phyloP scores from a whole-genome alignment of 805 yeast genomes.

The Ogataea nitratoaversa region DNA sequence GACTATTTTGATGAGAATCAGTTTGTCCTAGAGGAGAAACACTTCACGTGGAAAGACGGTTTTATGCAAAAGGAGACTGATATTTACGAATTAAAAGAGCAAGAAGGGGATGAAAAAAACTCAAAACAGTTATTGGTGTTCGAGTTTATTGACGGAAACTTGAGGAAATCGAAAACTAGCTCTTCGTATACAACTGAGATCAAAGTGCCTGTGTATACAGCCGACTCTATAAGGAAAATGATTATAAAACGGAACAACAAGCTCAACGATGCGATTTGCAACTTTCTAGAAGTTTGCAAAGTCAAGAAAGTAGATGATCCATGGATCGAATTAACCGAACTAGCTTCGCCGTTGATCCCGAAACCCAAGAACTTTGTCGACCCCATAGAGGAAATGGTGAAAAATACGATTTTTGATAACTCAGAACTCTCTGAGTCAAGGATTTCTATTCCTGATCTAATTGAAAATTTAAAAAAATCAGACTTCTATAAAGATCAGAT shows the following conservation, averaged over 20 bases:
- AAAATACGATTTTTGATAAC: conserved; percentile 16
- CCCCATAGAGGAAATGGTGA: conserved; percentile 57
- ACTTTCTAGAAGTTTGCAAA: conserved; percentile 34
- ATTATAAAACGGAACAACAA: conserved; percentile 53
- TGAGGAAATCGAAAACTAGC: conserved; percentile 45
- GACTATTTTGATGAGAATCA: conserved; percentile 79
- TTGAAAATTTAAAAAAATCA: conserved; percentile 42
- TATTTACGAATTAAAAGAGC: conserved; percentile 43
- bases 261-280: conserved; percentile 39
- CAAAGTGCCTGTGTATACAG: conserved; percentile 45
- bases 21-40: conserved; percentile 41
- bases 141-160: conserved; percentile 69
- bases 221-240: conserved; percentile 55
- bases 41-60: conserved; percentile 43
- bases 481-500: conserved; percentile 64
- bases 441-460: conserved; percentile 38
- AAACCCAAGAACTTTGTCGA: conserved; percentile 46
- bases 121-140: conserved; percentile 60
- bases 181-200: conserved; percentile 40
- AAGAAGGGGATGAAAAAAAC: conserved; percentile 25
- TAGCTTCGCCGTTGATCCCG: conserved; percentile 43
- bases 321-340: conserved; percentile 33
- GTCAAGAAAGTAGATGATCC: conserved; percentile 35
- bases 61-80: conserved; percentile 54
- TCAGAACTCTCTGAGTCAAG: conserved; percentile 26